Base-by-base conservation (phyloP, 805 yeast genomes). In the Metschnikowia amazonensis region DNA sequence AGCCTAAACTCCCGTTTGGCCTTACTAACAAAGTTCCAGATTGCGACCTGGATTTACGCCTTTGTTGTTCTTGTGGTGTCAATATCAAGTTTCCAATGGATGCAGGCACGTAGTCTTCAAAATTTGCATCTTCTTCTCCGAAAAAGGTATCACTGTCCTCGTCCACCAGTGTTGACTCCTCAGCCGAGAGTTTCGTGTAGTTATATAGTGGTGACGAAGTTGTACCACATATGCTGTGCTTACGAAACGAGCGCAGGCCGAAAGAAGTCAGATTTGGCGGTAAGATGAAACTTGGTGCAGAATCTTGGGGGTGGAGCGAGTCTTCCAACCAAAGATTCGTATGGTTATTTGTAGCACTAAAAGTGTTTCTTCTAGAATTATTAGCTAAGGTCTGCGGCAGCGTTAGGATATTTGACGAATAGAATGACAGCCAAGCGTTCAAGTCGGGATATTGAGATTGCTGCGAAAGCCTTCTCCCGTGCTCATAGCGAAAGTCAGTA, bases 21-120 rank as follows among this genome's bases (percentile, higher is more conserved):
- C 72, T 57, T 25, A 64, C 68, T 27, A 65, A 54, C 10, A 71
- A 53, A 0, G 75, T 70, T 1, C 76, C 76, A 20, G 70, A 64
- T 42, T 70, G 75, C 7, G 80, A 74, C 47, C 88, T 71, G 9
- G 89, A 82, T 49, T 89, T 80, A 37, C 96, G 74, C 55, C 83
- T 70, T 48, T 66, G 67, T 17, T 85, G 64, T 60, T 89, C 96
- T 53, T 80, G 86, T 0, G 95, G 95, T 0, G 95, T 87, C 40
- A 90, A 67, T 16, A 71, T 68, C 41, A 89, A 68, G 52, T 88
- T 96, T n/a, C 83, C 78, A 31, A 89, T 66, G 24, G 90, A 79
- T 5, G 84, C 81, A 1, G 97, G 97, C 3, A 89, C 85, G 55
- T 80, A 85, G 59, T 86, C 95, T 52, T 86, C 90, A 38, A 78